Evolutionary conservation across 1,284 basidiomycete species (phyloP), one percentile per base, ranked within the genome.

Genomic region (Microbotryum intermedium): DNA sequence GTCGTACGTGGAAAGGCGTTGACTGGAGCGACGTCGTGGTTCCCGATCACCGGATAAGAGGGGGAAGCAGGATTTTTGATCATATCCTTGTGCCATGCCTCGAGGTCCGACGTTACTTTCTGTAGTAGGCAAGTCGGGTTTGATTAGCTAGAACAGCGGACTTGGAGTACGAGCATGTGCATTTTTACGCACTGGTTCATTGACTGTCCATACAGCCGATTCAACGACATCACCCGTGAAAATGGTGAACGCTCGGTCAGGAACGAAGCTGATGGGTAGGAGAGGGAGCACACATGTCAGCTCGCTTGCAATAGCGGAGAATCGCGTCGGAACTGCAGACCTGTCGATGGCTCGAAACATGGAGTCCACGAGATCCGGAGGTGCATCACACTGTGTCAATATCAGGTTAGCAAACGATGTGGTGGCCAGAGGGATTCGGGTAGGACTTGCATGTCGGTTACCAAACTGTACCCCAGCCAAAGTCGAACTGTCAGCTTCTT

Each of bases 141-240:
- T n/a, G n/a, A n/a, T 20, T 18, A 26, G 10, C 50, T n/a, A 1
- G 26, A 42, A 23, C 23, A 25, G 20, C 28, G n/a, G 21, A 48
- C 25, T 21, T 28, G 29, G 16, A n/a, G 20, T 34, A 28, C 47
- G 21, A 46, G 45, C 10, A 2, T 52, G 21, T 6, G n/a, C 30
- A 30, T 11, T 9, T 23, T 13, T 21, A 51, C 48, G 46, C 28
- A 68, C 64, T 4, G 58, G 34, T 18, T 61, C 50, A 10, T 59
- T 29, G 6, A 71, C 73, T 51, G 58, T 80, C 82, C 80, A 75
- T 0, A 68, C 67, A 1, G 67, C 67, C n/a, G 50, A 55, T 29
- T 83, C 82, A 10, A 83, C 77, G 6, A 83, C 79, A 67, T 84
- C 83, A 7, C 83, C 83, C 20, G 82, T 84, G 61, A 83, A 83